These are phyloP conservation scores for Paramyrothecium roridum DNA, from an alignment of 2,329 filamentous ascomycete species.

Conservation along the genomic window DNA sequence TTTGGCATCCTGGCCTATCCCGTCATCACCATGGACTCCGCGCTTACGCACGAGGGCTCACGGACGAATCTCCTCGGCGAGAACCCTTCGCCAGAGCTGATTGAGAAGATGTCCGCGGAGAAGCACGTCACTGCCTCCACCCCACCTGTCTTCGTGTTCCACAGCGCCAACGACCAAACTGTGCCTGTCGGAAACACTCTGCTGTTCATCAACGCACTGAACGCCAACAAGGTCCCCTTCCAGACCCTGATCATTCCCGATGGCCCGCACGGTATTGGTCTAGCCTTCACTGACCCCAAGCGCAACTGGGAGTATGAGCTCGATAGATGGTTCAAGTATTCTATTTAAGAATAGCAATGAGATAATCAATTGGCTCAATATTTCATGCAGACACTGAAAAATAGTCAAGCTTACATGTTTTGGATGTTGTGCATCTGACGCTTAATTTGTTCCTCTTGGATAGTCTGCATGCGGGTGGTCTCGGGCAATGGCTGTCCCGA, in stretches of 20 bases:
- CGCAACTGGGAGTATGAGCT: conserved; percentile 21
- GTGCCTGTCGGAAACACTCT: conserved; percentile 23
- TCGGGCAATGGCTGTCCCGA: too few species aligned
- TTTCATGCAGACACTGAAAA: too few species aligned
- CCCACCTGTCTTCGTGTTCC: conserved; percentile 32
- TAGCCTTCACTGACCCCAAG: conserved; percentile 17
- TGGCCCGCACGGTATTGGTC: conserved; percentile 21
- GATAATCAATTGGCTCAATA: too few species aligned
- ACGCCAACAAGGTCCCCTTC: conserved; percentile 13
- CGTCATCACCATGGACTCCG: conserved; percentile 14
- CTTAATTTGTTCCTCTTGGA: too few species aligned
- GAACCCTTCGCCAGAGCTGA: conserved; percentile 10
- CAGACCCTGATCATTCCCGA: conserved; percentile 21
- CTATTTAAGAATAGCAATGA: conserved; percentile 4
- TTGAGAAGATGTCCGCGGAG: conserved; percentile 17
- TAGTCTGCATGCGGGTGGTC: too few species aligned
- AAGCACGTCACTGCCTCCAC: conserved; percentile 15
- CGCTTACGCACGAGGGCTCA: conserved; percentile 11
- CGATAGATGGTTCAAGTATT: conserved; percentile 19
- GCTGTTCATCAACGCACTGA: conserved; percentile 20
- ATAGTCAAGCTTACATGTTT: too few species aligned
- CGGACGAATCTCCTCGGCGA: conserved; percentile 14
- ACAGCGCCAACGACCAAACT: conserved; percentile 21
- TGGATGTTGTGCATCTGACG: too few species aligned
- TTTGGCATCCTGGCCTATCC: conserved; percentile 18